Evolutionary conservation across 148 eudicot genomes (phyloP).

Genomic region (Chenopodium formosanum): DNA sequence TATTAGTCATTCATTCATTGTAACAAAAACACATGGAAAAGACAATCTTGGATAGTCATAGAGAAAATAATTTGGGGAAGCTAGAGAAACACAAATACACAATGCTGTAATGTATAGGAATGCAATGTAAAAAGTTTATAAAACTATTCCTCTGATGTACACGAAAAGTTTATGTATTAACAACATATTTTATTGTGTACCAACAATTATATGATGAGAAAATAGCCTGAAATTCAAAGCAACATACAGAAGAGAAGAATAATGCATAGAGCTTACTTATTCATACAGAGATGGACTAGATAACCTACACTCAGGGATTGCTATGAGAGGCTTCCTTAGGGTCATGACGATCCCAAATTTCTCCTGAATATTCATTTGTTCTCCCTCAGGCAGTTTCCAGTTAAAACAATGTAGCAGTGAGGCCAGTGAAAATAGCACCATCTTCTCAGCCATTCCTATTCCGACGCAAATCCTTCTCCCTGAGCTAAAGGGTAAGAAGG

Average conservation of each 20-base stretch:
- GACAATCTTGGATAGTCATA: neutral
- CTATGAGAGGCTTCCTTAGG: conserved; percentile 46
- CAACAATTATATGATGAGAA: neutral
- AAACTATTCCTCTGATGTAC: no score
- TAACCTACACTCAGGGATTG: conserved; percentile 47
- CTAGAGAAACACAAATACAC: neutral
- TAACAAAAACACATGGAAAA: neutral
- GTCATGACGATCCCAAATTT: conserved; percentile 63
- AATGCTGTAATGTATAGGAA: neutral
- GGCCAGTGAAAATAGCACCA: conserved; percentile 48
- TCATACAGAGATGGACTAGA: conserved; percentile 38
- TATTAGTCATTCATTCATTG: neutral
- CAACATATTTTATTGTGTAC: neutral
- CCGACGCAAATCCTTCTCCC: conserved; percentile 75
- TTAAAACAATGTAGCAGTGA: conserved; percentile 61
- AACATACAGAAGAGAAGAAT: neutral
- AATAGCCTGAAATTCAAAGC: neutral
- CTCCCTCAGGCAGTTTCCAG: conserved; percentile 52
- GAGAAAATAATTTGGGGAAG: neutral
- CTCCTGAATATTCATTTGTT: conserved; percentile 42
- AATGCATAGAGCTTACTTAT: conserved; percentile 6
- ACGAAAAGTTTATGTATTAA: neutral
- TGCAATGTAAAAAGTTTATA: neutral
- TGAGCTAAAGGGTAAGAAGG: conserved; percentile 61
- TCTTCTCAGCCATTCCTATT: conserved; percentile 48